phyloP scores from a whole-genome alignment of 495 filamentous ascomycete genomes.

The Penicillium dipodomyicola region DNA sequence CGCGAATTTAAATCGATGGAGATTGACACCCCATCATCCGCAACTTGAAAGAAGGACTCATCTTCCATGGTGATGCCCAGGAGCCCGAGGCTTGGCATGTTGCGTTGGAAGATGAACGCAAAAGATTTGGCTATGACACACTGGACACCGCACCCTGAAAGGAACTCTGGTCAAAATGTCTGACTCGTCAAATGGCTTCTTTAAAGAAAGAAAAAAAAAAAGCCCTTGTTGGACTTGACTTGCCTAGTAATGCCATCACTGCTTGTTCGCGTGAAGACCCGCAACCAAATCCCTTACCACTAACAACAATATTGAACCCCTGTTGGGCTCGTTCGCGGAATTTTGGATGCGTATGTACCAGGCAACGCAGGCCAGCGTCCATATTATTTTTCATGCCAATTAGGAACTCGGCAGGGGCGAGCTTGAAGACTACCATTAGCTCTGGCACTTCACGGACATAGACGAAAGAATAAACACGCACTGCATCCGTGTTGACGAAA shows the following conservation, averaged over 20 bases:
- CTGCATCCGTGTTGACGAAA: too few species aligned
- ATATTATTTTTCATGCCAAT: constrained; percentile 22
- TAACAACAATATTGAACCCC: constrained; percentile 41
- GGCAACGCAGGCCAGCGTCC: constrained; percentile 26
- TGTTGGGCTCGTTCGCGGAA: constrained; percentile 35
- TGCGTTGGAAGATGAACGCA: constrained; percentile 42
- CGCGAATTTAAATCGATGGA: too few species aligned
- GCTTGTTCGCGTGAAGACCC: constrained; percentile 46
- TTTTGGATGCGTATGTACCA: constrained; percentile 27
- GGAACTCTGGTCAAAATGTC: not conserved
- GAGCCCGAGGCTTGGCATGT: constrained; percentile 41
- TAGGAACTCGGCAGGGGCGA: constrained; percentile 36
- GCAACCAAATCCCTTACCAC: constrained; percentile 42
- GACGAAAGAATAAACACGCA: too few species aligned
- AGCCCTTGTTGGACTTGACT: not conserved
- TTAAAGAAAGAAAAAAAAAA: not conserved
- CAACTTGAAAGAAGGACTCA: constrained; percentile 34
- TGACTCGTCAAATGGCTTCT: not conserved
- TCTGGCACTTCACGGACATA: not conserved
- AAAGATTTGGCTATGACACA: constrained; percentile 41
- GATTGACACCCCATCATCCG: constrained; percentile 20
- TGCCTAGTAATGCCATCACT: constrained; percentile 36
- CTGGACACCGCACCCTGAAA: constrained; percentile 26
- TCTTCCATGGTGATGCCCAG: constrained; percentile 37
- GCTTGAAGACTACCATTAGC: constrained; percentile 8